Evolutionary conservation across 2,329 filamentous ascomycete species (phyloP).

Genomic region (Hymenoscyphus fraxineus): DNA sequence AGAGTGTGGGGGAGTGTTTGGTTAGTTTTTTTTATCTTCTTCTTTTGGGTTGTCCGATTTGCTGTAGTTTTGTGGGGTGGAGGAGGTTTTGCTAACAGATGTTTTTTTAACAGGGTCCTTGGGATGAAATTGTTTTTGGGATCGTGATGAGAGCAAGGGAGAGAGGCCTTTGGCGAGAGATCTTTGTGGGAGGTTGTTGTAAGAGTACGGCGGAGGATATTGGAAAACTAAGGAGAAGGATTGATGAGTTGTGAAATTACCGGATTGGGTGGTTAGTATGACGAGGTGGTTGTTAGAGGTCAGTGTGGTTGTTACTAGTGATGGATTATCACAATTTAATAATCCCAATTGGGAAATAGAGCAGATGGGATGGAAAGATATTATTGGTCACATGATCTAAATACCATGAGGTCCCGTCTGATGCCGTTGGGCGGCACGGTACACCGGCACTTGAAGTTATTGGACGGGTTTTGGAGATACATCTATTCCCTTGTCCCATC

Average conservation of each 20-base stretch:
- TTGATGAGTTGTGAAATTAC: constrained; percentile 19
- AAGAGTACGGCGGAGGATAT: constrained; percentile 39
- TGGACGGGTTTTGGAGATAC: not conserved
- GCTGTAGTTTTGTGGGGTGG: not conserved
- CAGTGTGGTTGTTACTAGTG: not conserved
- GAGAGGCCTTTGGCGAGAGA: constrained; percentile 30
- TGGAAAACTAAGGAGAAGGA: constrained; percentile 26
- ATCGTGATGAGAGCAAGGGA: constrained; percentile 33
- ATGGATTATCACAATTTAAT: not conserved
- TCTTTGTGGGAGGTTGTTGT: constrained; percentile 45
- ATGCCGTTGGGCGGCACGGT: not conserved
- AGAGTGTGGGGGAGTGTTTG: constrained; percentile 10
- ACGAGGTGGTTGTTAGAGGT: not conserved
- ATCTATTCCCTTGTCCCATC: not conserved
- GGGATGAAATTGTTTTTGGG: constrained; percentile 37
- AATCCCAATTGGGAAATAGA: not conserved
- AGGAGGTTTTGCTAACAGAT: not conserved
- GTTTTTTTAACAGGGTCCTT: constrained; percentile 22
- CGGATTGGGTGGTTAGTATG: not conserved
- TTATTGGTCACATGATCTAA: not conserved
- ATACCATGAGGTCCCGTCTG: not conserved
- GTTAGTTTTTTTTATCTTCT: not conserved
- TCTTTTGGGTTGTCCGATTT: not conserved
- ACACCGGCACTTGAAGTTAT: not conserved
- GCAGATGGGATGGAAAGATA: not conserved